Conservation (phyloP, 768 basidiomycete genomes). For the Galerina marginata region DNA sequence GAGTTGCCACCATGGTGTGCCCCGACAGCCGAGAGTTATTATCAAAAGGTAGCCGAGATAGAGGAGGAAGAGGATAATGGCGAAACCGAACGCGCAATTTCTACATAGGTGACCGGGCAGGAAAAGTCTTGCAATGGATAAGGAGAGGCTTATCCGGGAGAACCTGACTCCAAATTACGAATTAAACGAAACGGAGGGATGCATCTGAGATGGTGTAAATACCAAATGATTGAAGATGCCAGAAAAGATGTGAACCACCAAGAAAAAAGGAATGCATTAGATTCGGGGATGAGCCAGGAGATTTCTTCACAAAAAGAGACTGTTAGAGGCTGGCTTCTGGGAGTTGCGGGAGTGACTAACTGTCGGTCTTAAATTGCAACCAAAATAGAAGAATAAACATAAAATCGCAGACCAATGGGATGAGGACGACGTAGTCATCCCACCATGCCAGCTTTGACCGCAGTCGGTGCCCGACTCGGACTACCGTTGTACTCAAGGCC, state of each 20-base stretch:
- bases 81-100: constrained; percentile 1
- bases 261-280: background rate
- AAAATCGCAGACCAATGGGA: constrained; percentile 18
- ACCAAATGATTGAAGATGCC: constrained; percentile 8
- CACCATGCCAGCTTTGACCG: constrained; percentile 24
- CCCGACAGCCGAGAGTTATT: constrained; percentile 5
- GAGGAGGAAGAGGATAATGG: background rate
- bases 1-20: constrained; percentile 5
- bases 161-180: constrained; percentile 2
- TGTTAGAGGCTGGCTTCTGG: background rate
- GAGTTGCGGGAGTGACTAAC: constrained; percentile 5
- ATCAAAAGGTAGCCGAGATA: constrained; percentile 10
- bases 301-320: background rate
- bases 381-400: constrained; percentile 16
- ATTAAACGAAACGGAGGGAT: background rate
- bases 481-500: constrained; percentile 18
- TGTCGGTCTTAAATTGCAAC: constrained; percentile 5
- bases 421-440: constrained; percentile 28
- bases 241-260: constrained; percentile 11
- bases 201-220: background rate
- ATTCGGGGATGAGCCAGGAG: background rate
- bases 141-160: constrained; percentile 15
- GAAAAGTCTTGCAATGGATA: constrained; percentile 21
- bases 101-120: constrained; percentile 13
- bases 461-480: constrained; percentile 23